A percentile compares a stretch with the other conserved stretches of the same genome.
These are phyloP conservation scores for Ganoderma leucocontextum DNA, from an alignment of 1,284 basidiomycete species.

Conservation along the genomic window DNA sequence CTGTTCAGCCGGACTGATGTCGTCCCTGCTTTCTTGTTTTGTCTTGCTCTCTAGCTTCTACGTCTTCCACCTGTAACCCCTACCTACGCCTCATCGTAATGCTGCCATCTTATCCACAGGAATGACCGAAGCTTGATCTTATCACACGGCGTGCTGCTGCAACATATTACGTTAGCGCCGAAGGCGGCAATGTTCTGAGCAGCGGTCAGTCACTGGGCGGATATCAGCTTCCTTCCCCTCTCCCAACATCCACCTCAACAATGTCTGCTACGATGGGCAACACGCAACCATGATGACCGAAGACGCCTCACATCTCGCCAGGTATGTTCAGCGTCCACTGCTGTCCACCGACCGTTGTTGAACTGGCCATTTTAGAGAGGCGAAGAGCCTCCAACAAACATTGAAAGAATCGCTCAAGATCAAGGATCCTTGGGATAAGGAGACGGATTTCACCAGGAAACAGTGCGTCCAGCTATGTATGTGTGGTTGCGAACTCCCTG, in stretches of 20 bases:
- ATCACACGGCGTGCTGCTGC: neutral
- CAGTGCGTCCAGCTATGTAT: constrained; percentile 60
- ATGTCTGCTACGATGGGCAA: constrained; percentile 26
- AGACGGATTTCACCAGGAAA: constrained; percentile 86
- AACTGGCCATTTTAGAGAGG: constrained; percentile 58
- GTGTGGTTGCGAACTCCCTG: constrained; percentile 7
- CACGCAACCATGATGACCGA: constrained; percentile 36
- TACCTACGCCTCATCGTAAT: neutral
- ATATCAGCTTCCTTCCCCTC: constrained; percentile 12
- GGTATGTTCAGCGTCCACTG: constrained; percentile 30
- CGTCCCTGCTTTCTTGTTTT: constrained; percentile 17
- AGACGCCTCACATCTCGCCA: constrained; percentile 37
- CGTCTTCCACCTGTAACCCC: neutral
- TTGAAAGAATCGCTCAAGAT: constrained; percentile 76
- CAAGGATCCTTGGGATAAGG: constrained; percentile 81
- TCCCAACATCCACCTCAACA: constrained; percentile 18
- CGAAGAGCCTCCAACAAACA: constrained; percentile 70
- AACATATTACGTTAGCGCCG: constrained; percentile 54
- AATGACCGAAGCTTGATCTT: neutral
- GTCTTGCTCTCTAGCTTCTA: constrained; percentile 3
- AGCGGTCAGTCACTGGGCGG: constrained; percentile 34
- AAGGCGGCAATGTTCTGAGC: constrained; percentile 58
- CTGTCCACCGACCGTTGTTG: neutral
- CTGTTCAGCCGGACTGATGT: neutral
- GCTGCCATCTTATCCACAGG: constrained; percentile 7